Evolutionary conservation across 352 stramenopile genomes (phyloP).

Genomic region (Pythium volutum): DNA sequence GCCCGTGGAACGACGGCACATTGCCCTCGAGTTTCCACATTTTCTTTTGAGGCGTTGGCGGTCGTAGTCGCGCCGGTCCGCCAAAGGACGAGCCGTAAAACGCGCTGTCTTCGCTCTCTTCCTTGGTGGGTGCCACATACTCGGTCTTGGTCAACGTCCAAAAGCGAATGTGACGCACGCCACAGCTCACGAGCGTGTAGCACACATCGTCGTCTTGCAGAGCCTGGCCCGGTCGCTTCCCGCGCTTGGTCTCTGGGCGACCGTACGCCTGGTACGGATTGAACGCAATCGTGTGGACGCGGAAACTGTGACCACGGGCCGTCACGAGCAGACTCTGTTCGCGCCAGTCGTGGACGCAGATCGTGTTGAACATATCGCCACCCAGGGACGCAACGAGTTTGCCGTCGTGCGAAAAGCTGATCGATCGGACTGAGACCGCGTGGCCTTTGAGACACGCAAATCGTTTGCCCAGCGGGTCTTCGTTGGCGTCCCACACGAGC

Average conservation of each 20-base stretch:
- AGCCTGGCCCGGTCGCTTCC: conserved; percentile 55
- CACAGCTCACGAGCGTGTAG: conserved; percentile 72
- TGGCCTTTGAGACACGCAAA: conserved; percentile 54
- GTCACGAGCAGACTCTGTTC: conserved; percentile 52
- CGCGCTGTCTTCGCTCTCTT: conserved; percentile 51
- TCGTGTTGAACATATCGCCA: conserved; percentile 76
- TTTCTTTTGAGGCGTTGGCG: conserved; percentile 54
- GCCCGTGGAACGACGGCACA: conserved; percentile 62
- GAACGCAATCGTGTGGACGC: conserved; percentile 61
- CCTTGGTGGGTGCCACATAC: conserved; percentile 35
- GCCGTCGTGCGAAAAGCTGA: conserved; percentile 73
- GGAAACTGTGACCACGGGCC: conserved; percentile 60
- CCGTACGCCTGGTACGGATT: conserved; percentile 72
- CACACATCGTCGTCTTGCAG: conserved; percentile 67
- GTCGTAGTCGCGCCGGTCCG: conserved; percentile 38
- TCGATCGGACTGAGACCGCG: conserved; percentile 47
- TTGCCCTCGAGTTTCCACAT: conserved; percentile 76
- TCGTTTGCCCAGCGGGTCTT: conserved; percentile 51
- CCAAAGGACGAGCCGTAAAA: conserved; percentile 67
- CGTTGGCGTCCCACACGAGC: conserved; percentile 66
- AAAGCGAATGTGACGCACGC: conserved; percentile 71
- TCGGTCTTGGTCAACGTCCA: conserved; percentile 67
- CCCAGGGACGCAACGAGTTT: conserved; percentile 65
- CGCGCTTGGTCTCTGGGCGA: conserved; percentile 42
- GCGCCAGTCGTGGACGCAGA: conserved; percentile 74